Evolutionary conservation across 495 filamentous ascomycete species (phyloP).

Genomic region (Peziza echinospora): DNA sequence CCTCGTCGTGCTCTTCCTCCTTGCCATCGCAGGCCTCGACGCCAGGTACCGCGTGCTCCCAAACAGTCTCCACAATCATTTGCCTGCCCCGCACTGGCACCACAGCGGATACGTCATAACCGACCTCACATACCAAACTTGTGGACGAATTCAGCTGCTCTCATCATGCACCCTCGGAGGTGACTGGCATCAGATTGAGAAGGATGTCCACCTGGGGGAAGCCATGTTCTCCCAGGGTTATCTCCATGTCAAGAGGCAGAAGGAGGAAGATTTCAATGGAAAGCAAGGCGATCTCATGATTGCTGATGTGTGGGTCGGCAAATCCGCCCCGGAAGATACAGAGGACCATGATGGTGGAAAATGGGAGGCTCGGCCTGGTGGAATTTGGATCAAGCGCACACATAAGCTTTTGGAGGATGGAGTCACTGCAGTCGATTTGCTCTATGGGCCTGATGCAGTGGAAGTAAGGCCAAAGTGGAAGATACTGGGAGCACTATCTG

Average conservation of each 20-base stretch:
- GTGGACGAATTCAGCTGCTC: slow-evolving; percentile 52
- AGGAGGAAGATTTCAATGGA: slow-evolving; percentile 57
- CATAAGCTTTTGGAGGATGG: slow-evolving; percentile 46
- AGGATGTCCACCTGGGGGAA: slow-evolving; percentile 66
- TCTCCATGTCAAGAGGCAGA: slow-evolving; percentile 65
- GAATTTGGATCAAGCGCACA: slow-evolving; percentile 73
- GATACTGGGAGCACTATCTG: slow-evolving; percentile 30
- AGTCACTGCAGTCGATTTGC: slow-evolving; percentile 68
- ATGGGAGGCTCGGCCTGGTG: slow-evolving; percentile 64
- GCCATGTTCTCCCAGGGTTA: slow-evolving; percentile 60
- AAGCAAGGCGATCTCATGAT: slow-evolving; percentile 52
- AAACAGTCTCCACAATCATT: slow-evolving; percentile 55
- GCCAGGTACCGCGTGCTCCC: slow-evolving; percentile 63
- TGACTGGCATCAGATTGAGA: slow-evolving; percentile 68
- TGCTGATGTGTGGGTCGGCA: slow-evolving; percentile 53
- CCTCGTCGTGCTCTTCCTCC: slow-evolving; percentile 40
- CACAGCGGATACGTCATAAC: slow-evolving; percentile 65
- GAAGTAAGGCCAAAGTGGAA: slow-evolving; percentile 72
- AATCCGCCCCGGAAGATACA: slow-evolving; percentile 56
- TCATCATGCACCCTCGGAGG: slow-evolving; percentile 55
- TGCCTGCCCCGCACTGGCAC: slow-evolving; percentile 64
- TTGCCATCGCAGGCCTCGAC: slow-evolving; percentile 58
- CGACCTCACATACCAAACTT: slow-evolving; percentile 66
- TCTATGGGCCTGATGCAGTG: slow-evolving; percentile 84
- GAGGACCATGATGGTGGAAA: slow-evolving; percentile 54